Evolutionary conservation across 139 green algal genomes (phyloP).

Genomic region (Chlamydomonas sp.): DNA sequence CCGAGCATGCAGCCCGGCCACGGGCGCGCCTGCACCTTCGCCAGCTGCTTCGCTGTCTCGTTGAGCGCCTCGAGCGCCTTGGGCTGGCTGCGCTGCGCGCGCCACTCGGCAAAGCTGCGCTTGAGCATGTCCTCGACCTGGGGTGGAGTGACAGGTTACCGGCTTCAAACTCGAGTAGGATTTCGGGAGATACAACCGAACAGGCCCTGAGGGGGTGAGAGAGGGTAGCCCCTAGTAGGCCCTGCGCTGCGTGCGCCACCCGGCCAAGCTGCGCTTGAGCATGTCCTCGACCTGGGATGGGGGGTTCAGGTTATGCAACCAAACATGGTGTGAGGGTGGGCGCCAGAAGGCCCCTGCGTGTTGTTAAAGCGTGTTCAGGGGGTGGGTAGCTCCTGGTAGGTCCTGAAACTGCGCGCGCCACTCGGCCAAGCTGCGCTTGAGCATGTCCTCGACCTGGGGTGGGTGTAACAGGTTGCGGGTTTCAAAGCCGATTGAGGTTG

Average conservation of each 20-base stretch:
- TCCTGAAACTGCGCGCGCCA: slow-evolving; percentile 77
- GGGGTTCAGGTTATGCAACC: not conserved
- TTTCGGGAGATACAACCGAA: not conserved
- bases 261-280: slow-evolving; percentile 85
- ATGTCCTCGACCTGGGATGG: slow-evolving; percentile 89
- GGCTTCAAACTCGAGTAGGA: not conserved
- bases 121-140: slow-evolving; percentile 96
- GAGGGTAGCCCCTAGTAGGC: not conserved
- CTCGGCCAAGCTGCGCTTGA: slow-evolving; percentile 89
- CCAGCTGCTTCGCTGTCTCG: slow-evolving; percentile 32
- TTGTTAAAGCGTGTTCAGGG: too few species aligned
- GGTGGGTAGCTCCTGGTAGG: not conserved
- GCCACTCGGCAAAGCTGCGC: slow-evolving; percentile 89
- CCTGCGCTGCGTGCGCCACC: slow-evolving; percentile 81
- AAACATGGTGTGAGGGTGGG: not conserved
- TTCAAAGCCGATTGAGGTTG: too few species aligned
- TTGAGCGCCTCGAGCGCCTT: slow-evolving; percentile 24
- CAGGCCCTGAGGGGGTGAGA: not conserved
- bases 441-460: slow-evolving; percentile 90
- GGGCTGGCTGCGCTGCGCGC: slow-evolving; percentile 66
- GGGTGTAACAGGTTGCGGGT: too few species aligned
- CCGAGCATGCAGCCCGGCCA: slow-evolving; percentile 48
- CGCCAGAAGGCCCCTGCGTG: too few species aligned
- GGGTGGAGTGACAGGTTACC: too few species aligned
- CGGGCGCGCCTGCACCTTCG: slow-evolving; percentile 29